Evolutionary conservation across 768 basidiomycete genomes (phyloP), one percentile per base, ranked within the genome.

Genomic region (Pleurotus citrinopileatus): DNA sequence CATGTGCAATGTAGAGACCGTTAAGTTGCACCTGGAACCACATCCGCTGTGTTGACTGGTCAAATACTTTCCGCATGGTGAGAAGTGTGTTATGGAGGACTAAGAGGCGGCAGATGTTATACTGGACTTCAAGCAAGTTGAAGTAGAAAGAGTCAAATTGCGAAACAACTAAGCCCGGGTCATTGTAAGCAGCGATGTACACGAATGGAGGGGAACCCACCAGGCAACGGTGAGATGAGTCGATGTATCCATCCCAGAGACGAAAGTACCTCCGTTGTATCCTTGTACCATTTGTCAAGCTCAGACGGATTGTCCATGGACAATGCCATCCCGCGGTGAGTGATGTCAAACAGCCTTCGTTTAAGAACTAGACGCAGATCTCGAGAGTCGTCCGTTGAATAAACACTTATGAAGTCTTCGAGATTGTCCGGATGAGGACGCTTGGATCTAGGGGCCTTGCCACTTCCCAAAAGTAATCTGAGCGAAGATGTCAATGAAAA

Each of bases 381-480:
- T 34, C 73, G 67, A 8, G 59, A 61, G 37, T 48, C 42, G 23
- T 59, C 38, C 8, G 59, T 61, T 36, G 29, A 58, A 25, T 40
- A 56, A 7, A 54, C 58, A 8, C 42, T 5, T 12, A 53, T 12
- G 60, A 56, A 52, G 52, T 68, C 37, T 13, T 44, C 12, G 25
- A 25, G 26, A 15, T 19, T 20, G 27, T 51, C 48, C 20, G 48
- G 28, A 29, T 55, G 65, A 25, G 61, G 65, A 17, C 70, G 67
- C 42, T 63, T 63, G 26, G 76, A 73, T 51, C 70, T 65, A 5
- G 73, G 69, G 19, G 63, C 61, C 25, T 74, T 67, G 8, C 75
- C 75, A 3, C 74, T 76, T 20, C 75, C 76, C 0, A 70, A 48
- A 56, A 75, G 78, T 4, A 75, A 61, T 63, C 76, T 76, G 34